Evolutionary conservation across 2,329 filamentous ascomycete genomes (phyloP).

Genomic region (Aspergillus amoenus): DNA sequence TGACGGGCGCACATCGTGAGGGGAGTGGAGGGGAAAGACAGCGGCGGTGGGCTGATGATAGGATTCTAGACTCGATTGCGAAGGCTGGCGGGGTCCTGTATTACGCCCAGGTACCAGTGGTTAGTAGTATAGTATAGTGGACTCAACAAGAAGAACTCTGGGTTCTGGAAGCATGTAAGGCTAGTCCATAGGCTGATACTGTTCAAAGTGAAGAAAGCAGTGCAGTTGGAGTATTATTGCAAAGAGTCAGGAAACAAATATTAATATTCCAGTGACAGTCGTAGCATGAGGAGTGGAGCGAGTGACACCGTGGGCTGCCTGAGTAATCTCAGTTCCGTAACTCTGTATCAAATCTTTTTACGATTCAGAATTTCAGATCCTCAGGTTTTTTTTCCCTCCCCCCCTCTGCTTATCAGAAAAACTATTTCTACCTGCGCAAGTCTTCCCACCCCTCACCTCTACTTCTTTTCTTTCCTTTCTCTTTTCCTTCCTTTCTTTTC

Average conservation of each 20-base stretch:
- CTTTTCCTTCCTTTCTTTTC: slow-evolving; percentile 14
- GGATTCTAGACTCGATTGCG: slow-evolving; percentile 17
- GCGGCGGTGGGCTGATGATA: slow-evolving; percentile 11
- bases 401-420: slow-evolving; percentile 19
- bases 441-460: slow-evolving; percentile 20
- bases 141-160: neutral
- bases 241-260: neutral
- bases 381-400: slow-evolving; percentile 11
- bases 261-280: too few species aligned
- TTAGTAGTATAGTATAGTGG: neutral
- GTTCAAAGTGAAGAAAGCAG: neutral
- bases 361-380: slow-evolving; percentile 1
- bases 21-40: neutral
- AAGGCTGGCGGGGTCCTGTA: slow-evolving; percentile 1
- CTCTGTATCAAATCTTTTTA: slow-evolving; percentile 2
- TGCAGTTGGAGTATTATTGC: neutral
- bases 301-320: neutral
- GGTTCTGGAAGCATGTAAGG: neutral
- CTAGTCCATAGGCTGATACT: neutral
- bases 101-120: neutral
- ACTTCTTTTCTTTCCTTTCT: slow-evolving; percentile 13
- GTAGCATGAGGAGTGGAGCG: too few species aligned
- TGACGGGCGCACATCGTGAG: neutral
- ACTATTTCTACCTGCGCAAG: slow-evolving; percentile 20
- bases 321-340: neutral